Evolutionary conservation across 2,329 filamentous ascomycete genomes (phyloP).

Genomic region (Neofusicoccum umdonicola): DNA sequence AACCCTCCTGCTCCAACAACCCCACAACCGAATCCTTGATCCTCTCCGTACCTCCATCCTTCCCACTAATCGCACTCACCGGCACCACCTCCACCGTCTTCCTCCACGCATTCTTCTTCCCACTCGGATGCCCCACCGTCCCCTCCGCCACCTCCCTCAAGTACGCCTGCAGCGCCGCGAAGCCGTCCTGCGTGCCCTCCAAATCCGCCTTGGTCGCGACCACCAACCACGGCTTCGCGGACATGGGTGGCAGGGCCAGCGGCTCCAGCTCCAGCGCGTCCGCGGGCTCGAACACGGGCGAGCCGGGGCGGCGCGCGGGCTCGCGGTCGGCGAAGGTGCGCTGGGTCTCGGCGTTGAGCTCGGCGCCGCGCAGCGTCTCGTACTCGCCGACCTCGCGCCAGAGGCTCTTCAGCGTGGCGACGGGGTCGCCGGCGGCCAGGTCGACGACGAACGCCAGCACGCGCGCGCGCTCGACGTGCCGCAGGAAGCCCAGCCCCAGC

Average conservation of each 20-base stretch:
- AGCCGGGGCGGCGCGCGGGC: neutral
- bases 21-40: constrained; percentile 72
- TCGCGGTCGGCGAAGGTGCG: constrained; percentile 49
- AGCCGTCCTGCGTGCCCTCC: constrained; percentile 75
- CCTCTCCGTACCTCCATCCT: constrained; percentile 65
- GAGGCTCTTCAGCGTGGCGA: constrained; percentile 72
- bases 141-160: constrained; percentile 64
- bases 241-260: constrained; percentile 66
- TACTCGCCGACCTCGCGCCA: constrained; percentile 93
- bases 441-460: constrained; percentile 94
- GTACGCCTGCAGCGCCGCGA: constrained; percentile 66
- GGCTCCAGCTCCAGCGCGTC: constrained; percentile 26
- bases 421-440: constrained; percentile 73
- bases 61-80: constrained; percentile 82
- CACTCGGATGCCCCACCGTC: constrained; percentile 69
- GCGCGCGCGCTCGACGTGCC: constrained; percentile 90
- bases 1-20: constrained; percentile 51
- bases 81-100: constrained; percentile 65
- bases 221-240: constrained; percentile 95
- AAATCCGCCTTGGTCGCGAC: constrained; percentile 91
- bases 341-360: constrained; percentile 63
- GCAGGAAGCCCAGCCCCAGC: constrained; percentile 84
- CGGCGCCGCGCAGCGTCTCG: constrained; percentile 73
- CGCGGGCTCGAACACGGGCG: constrained; percentile 23
- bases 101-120: constrained; percentile 60